Evolutionary conservation across 305 asterid genomes (phyloP).

Genomic region (Rubia tinctorum): DNA sequence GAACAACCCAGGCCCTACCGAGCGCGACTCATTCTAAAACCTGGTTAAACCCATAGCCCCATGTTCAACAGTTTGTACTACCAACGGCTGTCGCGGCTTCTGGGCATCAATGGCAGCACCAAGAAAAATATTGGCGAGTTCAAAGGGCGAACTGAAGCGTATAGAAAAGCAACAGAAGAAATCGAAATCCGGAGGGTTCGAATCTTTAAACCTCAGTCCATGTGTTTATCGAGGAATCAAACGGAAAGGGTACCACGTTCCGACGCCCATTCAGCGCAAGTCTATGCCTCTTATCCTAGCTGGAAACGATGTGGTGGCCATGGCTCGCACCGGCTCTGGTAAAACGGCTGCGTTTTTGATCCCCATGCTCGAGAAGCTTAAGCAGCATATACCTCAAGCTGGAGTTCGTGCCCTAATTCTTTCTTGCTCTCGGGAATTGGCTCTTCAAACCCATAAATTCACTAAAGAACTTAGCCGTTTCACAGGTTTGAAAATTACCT

Average conservation of each 20-base stretch:
- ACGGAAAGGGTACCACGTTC: constrained; percentile 83
- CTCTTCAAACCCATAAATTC: constrained; percentile 84
- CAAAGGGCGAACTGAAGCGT: constrained; percentile 54
- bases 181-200: constrained; percentile 88
- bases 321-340: constrained; percentile 98
- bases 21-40: background rate
- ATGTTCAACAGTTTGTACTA: background rate
- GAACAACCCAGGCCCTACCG: no score
- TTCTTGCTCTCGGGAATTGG: constrained; percentile 91
- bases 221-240: constrained; percentile 72
- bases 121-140: constrained; percentile 38
- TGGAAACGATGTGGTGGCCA: constrained; percentile 82
- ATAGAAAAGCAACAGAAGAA: constrained; percentile 58
- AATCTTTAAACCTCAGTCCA: constrained; percentile 63
- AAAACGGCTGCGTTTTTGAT: constrained; percentile 90
- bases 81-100: background rate
- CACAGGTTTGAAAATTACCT: constrained; percentile 44
- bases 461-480: constrained; percentile 74
- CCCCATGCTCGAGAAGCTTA: constrained; percentile 91
- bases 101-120: constrained; percentile 3
- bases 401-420: constrained; percentile 87
- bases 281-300: constrained; percentile 73
- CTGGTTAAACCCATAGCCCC: background rate
- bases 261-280: constrained; percentile 95
- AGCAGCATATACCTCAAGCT: constrained; percentile 78